phyloP scores from a whole-genome alignment of 345 rosid genomes.

The Salix koriyanagi region DNA sequence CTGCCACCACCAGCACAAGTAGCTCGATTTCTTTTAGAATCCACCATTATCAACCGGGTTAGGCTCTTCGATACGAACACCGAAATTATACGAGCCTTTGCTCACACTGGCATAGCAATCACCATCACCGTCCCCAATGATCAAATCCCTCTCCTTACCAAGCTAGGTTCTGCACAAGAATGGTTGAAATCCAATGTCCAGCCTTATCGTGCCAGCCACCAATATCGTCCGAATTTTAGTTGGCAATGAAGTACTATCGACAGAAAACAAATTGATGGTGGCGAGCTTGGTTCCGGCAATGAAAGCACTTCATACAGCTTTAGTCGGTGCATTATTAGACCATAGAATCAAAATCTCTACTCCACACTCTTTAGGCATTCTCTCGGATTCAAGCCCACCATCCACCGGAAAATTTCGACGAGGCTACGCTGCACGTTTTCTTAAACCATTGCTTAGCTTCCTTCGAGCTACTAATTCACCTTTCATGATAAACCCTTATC shows the following conservation, averaged over 20 bases:
- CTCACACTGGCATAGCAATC: conserved; percentile 54
- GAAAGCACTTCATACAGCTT: conserved; percentile 67
- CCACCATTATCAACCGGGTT: conserved; percentile 62
- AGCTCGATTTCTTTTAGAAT: conserved; percentile 60
- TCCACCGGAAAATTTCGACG: conserved; percentile 58
- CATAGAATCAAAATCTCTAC: conserved; percentile 66
- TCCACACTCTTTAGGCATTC: conserved; percentile 73
- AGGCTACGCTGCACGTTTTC: conserved; percentile 59
- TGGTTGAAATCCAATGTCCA: conserved; percentile 58
- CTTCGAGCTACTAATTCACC: conserved; percentile 56
- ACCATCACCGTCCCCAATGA: conserved; percentile 66
- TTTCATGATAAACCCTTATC: conserved; percentile 80
- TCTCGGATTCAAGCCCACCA: conserved; percentile 65
- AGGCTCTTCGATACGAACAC: conserved; percentile 65
- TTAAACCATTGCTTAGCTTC: conserved; percentile 75
- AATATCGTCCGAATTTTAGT: conserved; percentile 68
- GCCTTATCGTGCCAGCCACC: conserved; percentile 55
- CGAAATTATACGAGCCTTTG: conserved; percentile 56
- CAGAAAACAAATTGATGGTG: conserved; percentile 41
- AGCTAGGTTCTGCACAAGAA: conserved; percentile 44
- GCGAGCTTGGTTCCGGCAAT: conserved; percentile 61
- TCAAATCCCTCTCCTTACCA: conserved; percentile 61
- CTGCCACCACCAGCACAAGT: conserved; percentile 74
- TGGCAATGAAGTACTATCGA: conserved; percentile 76
- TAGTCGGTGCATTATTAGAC: conserved; percentile 53